phyloP scores from a whole-genome alignment of 2,329 filamentous ascomycete species.

The Phyllosticta citriasiana region DNA sequence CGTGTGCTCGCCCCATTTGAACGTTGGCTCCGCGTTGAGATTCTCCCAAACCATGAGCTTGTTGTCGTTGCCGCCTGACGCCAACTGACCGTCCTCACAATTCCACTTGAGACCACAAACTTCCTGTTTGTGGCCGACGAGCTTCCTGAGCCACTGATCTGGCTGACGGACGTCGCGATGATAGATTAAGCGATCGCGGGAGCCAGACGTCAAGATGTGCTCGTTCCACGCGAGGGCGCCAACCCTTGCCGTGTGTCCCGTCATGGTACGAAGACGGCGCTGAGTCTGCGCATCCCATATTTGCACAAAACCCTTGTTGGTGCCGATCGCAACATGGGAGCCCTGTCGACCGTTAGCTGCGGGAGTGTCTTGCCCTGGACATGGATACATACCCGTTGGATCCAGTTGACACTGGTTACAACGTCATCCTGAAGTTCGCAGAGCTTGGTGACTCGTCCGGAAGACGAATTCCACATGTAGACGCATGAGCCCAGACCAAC shows the following conservation, averaged over 20 bases:
- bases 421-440: conserved; percentile 89
- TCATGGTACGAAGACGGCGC: conserved; percentile 86
- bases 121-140: conserved; percentile 95
- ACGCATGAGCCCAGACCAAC: conserved; percentile 89
- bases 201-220: conserved; percentile 92
- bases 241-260: conserved; percentile 84
- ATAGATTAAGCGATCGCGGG: conserved; percentile 84
- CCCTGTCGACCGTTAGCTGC: conserved; percentile 40
- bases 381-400: conserved; percentile 57
- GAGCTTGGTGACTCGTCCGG: conserved; percentile 83
- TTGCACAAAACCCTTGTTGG: conserved; percentile 85
- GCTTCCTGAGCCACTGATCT: conserved; percentile 77
- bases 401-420: conserved; percentile 96
- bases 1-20: conserved; percentile 89
- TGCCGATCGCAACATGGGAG: conserved; percentile 91
- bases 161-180: conserved; percentile 91
- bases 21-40: conserved; percentile 79
- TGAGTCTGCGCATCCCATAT: conserved; percentile 94
- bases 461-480: conserved; percentile 96
- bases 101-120: conserved; percentile 98
- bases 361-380: conserved; percentile 10
- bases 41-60: conserved; percentile 99
- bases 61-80: conserved; percentile 95
- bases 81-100: conserved; percentile 85
- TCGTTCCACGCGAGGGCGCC: conserved; percentile 96